Base-by-base conservation (phyloP, 2,329 filamentous ascomycete genomes). In the Dactylellina parvicollis region DNA sequence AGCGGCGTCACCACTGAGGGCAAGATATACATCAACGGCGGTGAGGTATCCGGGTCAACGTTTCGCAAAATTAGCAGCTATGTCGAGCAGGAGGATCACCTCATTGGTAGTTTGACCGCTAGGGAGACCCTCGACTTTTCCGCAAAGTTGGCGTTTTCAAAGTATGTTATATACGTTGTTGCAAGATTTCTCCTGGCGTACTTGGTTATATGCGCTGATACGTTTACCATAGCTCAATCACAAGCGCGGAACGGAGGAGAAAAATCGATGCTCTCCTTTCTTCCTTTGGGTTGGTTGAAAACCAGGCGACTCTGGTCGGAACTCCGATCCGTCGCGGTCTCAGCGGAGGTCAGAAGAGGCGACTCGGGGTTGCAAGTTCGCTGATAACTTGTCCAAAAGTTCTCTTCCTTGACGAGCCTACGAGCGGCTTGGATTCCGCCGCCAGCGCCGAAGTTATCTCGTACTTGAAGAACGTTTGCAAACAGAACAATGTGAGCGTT, bases 31-130 rank as follows among this genome's bases (percentile, higher is more conserved):
- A 83, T 91, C 76, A 92, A 95, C 79, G 90, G 90, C 28, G 79
- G 78, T 1, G 78, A 81, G 2, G 81, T 87, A 2, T 84, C 87
- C 0, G 80, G 83, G 5, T 79, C 83, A 5, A 82, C 82, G 0
- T 89, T 94, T 76, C 86, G 87, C 16, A 83, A 86, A 50, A 83
- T 94, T 54, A 89, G 86, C 61, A 87, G 87, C 49, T 96, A 92
- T 78, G 92, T 96, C 20, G 92, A 96, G 82, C 92, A 96, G 80
- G 91, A 96, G 76, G 92, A 96, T 82, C 89, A 91, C 0, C 84
- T 96, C 10, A 90, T 94, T 55, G 92, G 92, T 3, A 89, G 89
- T 0, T 83, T 96, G 75, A 96, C 92, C 0, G 90, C 94, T 7
- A 84, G 86, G 26, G 92, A 96, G 82, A 96, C 92, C 0, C 81